Conservation (phyloP, 1,284 basidiomycete genomes). For the Sanghuangporus weigelae region DNA sequence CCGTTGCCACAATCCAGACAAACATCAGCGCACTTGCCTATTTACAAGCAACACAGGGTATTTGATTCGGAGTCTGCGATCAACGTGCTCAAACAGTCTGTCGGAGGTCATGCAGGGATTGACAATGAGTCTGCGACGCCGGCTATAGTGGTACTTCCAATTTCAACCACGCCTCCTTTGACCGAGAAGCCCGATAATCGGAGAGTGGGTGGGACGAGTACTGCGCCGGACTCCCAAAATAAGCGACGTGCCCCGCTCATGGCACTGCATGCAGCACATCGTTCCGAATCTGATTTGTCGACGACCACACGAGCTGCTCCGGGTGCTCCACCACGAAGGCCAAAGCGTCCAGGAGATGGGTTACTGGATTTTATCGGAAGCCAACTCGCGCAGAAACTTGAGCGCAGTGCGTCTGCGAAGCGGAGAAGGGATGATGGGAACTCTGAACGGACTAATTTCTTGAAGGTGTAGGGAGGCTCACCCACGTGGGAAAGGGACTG, state of each 20-base stretch:
- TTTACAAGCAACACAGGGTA: neutral
- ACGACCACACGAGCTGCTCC: neutral
- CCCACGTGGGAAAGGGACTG: neutral
- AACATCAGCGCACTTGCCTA: neutral
- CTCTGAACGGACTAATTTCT: constrained; percentile 16
- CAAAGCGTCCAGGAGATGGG: constrained; percentile 10
- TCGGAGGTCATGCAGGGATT: neutral
- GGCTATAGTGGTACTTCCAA: neutral
- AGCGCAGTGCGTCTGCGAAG: neutral
- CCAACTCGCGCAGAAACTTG: neutral
- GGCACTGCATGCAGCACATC: neutral
- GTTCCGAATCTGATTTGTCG: neutral
- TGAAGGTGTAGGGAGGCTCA: constrained; percentile 8
- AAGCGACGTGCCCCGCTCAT: neutral
- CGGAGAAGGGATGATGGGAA: constrained; percentile 7
- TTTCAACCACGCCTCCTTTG: neutral
- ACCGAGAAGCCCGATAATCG: neutral
- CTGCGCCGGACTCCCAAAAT: neutral
- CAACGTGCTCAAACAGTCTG: neutral
- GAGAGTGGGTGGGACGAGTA: neutral
- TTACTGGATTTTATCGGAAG: constrained; percentile 16
- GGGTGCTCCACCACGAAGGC: constrained; percentile 1
- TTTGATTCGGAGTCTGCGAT: neutral
- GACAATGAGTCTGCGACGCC: neutral
- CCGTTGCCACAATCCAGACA: neutral